These are phyloP conservation scores for Globisporangium barbulae DNA, from an alignment of 352 stramenopile species.

Conservation along the genomic window DNA sequence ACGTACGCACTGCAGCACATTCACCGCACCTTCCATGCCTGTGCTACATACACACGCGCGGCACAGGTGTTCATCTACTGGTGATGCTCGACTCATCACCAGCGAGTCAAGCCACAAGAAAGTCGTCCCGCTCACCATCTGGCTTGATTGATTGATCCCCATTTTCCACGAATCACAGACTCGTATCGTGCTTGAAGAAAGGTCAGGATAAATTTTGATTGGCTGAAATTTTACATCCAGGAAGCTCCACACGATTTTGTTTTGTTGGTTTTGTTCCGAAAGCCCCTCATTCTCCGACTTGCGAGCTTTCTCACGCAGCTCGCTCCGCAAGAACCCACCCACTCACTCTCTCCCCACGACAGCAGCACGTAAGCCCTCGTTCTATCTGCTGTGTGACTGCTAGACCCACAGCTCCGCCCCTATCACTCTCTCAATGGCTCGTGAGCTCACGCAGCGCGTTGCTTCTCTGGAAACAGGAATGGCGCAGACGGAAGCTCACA, in stretches of 20 bases:
- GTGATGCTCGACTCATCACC: not conserved
- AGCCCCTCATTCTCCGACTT: conserved; percentile 5
- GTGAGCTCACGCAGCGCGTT: conserved; percentile 29
- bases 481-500: conserved; percentile 20
- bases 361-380: conserved; percentile 1
- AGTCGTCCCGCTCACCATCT: not conserved
- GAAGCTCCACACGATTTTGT: conserved; percentile 12
- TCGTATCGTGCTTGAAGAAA: not conserved
- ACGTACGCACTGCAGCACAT: not conserved
- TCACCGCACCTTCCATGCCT: no score
- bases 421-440: not conserved
- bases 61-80: not conserved
- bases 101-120: no score
- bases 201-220: not conserved
- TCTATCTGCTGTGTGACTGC: not conserved
- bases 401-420: not conserved
- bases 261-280: not conserved
- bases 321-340: not conserved
- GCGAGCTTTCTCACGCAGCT: not conserved
- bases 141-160: not conserved
- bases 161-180: not conserved
- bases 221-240: not conserved
- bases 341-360: no score
- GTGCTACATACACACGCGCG: not conserved
- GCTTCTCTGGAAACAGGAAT: conserved; percentile 27